Conservation (phyloP, 768 basidiomycete species). For the Hortiboletus flavorubellus region DNA sequence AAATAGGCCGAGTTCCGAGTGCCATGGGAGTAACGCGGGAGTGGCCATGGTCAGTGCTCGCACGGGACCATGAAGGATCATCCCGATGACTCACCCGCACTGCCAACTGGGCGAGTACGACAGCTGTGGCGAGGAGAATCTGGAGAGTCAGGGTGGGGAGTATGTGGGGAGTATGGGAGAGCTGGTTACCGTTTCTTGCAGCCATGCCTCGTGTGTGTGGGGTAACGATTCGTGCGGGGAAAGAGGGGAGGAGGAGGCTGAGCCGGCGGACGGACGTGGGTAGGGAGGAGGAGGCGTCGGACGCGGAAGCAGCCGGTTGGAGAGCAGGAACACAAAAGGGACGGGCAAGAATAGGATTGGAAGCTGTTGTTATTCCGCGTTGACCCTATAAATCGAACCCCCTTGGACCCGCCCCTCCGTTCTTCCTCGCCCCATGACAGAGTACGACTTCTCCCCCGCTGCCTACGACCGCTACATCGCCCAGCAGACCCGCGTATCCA, state of each 20-base stretch:
- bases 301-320: background rate
- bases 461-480: conserved; percentile 45
- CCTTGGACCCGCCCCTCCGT: conserved; percentile 4
- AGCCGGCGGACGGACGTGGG: background rate
- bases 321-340: no score
- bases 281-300: background rate
- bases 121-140: background rate
- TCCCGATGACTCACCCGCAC: no score
- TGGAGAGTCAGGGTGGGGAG: background rate
- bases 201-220: conserved; percentile 21
- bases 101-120: no score
- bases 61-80: no score
- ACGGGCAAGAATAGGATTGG: no score
- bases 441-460: conserved; percentile 60
- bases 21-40: conserved; percentile 4
- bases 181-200: background rate
- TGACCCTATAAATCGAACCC: conserved; percentile 12
- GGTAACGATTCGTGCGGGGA: conserved; percentile 24
- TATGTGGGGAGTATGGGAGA: background rate
- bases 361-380: background rate
- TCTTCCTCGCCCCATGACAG: conserved; percentile 41
- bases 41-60: background rate
- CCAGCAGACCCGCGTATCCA: conserved; percentile 46
- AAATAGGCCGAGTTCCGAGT: conserved; percentile 3
- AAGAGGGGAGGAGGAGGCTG: conserved; percentile 12